Conservation (phyloP, 352 stramenopile species). For the Globisporangium viniferum region DNA sequence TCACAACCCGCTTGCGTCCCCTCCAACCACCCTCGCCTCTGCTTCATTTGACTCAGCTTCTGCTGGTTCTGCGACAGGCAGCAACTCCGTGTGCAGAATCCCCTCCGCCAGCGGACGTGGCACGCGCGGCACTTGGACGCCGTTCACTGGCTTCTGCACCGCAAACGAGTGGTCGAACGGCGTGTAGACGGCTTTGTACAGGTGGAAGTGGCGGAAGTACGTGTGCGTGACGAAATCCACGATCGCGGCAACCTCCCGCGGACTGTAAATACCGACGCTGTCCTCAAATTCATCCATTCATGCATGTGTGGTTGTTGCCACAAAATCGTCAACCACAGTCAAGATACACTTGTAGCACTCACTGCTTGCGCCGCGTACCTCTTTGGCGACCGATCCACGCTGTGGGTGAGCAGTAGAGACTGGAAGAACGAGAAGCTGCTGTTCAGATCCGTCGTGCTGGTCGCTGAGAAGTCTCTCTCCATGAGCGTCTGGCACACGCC, state of each 20-base stretch:
- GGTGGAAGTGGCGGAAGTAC: conserved; percentile 78
- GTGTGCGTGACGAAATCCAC: conserved; percentile 75
- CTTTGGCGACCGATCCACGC: conserved; percentile 64
- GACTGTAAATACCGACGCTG: conserved; percentile 59
- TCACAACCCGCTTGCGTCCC: neutral
- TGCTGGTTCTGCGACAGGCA: neutral
- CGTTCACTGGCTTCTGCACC: conserved; percentile 41
- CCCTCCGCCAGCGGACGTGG: conserved; percentile 35
- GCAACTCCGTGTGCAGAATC: conserved; percentile 29
- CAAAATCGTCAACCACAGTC: neutral
- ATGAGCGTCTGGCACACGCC: conserved; percentile 78
- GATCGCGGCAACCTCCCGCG: conserved; percentile 43
- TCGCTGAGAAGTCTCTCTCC: conserved; percentile 39
- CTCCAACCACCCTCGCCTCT: conserved; percentile 6
- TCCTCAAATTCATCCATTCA: neutral
- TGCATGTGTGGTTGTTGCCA: neutral
- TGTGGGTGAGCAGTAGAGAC: conserved; percentile 54
- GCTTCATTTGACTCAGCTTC: conserved; percentile 4
- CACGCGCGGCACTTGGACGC: conserved; percentile 35
- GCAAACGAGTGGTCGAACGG: conserved; percentile 53
- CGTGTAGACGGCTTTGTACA: conserved; percentile 83
- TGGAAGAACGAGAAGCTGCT: conserved; percentile 65
- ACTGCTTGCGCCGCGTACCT: conserved; percentile 28
- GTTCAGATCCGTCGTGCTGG: conserved; percentile 46
- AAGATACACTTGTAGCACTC: neutral